phyloP scores from a whole-genome alignment of 2,329 filamentous ascomycete species.

The Colletotrichum navitas region DNA sequence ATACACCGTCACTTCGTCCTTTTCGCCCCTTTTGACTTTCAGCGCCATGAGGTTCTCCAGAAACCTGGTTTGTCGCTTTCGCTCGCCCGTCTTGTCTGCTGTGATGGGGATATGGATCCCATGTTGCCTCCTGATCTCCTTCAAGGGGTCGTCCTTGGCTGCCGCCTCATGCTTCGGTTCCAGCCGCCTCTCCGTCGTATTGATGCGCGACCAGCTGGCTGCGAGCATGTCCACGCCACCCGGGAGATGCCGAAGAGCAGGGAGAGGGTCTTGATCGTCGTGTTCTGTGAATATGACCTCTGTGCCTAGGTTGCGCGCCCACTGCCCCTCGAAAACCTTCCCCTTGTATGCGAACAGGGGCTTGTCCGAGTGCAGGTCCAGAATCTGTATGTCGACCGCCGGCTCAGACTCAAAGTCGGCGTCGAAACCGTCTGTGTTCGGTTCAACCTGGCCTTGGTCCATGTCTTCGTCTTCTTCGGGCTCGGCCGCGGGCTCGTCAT shows the following conservation, averaged over 20 bases:
- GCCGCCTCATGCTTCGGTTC: constrained; percentile 57
- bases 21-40: constrained; percentile 74
- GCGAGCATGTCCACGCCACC: constrained; percentile 78
- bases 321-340: constrained; percentile 82
- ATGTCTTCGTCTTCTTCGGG: constrained; percentile 48
- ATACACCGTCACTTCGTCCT: constrained; percentile 73
- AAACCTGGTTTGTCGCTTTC: constrained; percentile 67
- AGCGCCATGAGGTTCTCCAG: constrained; percentile 74
- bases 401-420: constrained; percentile 40
- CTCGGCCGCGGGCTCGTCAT: constrained; percentile 41
- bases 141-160: constrained; percentile 51
- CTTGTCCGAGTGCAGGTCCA: constrained; percentile 82
- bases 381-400: constrained; percentile 74
- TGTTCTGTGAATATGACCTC: constrained; percentile 78
- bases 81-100: constrained; percentile 61
- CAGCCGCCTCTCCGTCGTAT: constrained; percentile 74
- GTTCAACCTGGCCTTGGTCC: constrained; percentile 34
- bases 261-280: constrained; percentile 55
- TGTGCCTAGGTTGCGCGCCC: constrained; percentile 87
- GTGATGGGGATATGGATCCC: constrained; percentile 60
- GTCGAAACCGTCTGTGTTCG: constrained; percentile 43
- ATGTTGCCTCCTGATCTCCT: constrained; percentile 57
- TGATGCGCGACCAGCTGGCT: constrained; percentile 77
- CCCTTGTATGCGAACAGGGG: constrained; percentile 86
- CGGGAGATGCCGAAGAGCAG: constrained; percentile 63